Conservation (phyloP, 1,284 basidiomycete genomes). For the Stygiomarasmius scandens region DNA sequence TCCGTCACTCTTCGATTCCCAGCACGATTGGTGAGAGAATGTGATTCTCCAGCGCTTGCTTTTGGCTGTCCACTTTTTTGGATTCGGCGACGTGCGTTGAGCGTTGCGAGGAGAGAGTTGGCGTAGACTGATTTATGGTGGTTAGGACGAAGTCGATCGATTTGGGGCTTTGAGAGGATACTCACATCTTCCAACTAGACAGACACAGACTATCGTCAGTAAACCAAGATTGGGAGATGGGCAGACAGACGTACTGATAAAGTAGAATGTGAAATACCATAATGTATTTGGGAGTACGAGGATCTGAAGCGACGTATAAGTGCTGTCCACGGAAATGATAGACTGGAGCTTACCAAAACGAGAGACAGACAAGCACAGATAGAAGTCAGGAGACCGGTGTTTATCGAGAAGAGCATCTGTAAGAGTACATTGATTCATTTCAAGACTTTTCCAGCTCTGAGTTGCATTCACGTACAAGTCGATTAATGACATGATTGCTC, state of each 20-base stretch:
- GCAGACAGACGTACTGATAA: background rate
- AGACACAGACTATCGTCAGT: too few relatives aligned
- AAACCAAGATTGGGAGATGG: too few relatives aligned
- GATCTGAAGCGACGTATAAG: background rate
- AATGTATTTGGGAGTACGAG: background rate
- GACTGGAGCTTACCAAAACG: background rate
- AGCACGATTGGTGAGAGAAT: too few relatives aligned
- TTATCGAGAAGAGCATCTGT: conserved; percentile 12
- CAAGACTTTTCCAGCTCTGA: too few relatives aligned
- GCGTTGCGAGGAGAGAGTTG: conserved; percentile 51
- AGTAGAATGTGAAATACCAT: background rate
- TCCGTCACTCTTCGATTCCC: too few relatives aligned
- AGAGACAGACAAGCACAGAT: conserved; percentile 4
- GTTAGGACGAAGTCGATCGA: too few relatives aligned
- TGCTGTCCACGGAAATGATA: too few relatives aligned
- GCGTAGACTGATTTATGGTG: conserved; percentile 45
- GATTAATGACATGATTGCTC: conserved; percentile 13
- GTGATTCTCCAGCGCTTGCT: too few relatives aligned
- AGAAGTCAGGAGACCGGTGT: conserved; percentile 9
- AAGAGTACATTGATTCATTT: too few relatives aligned
- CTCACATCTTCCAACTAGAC: too few relatives aligned
- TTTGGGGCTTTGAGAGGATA: too few relatives aligned
- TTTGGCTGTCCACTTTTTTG: conserved; percentile 19
- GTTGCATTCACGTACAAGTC: background rate
- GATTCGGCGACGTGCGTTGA: conserved; percentile 47